Percentiles rank a stretch among this genome's conserved stretches.
Conservation (phyloP, 2,329 filamentous ascomycete genomes). For the Lachnellula arida region DNA sequence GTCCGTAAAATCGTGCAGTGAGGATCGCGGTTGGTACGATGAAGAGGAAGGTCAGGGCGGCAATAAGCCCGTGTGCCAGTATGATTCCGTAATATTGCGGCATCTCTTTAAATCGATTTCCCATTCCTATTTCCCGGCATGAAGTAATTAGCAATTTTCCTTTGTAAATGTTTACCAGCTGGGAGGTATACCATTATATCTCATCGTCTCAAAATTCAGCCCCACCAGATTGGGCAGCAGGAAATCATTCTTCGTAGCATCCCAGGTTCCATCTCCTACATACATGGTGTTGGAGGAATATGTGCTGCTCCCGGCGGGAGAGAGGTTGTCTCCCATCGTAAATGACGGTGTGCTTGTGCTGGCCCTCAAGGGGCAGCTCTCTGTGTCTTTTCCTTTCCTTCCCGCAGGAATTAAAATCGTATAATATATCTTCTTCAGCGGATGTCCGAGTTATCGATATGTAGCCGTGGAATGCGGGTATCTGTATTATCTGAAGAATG, state of each 20-base stretch:
- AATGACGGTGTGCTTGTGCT: conserved; percentile 11
- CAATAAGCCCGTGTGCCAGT: conserved; percentile 66
- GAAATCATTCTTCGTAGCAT: conserved; percentile 71
- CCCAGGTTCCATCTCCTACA: conserved; percentile 82
- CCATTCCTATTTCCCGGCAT: conserved; percentile 56
- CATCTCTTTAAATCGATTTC: conserved; percentile 68
- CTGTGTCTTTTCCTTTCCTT: neutral
- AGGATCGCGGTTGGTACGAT: conserved; percentile 71
- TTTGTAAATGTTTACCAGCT: neutral
- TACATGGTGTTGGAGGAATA: conserved; percentile 71
- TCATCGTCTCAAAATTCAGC: conserved; percentile 76
- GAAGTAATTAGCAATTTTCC: conserved; percentile 7
- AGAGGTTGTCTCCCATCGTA: conserved; percentile 30
- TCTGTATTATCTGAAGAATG: neutral
- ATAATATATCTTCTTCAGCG: neutral
- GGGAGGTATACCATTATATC: conserved; percentile 64
- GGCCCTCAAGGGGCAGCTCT: conserved; percentile 17
- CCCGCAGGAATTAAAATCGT: neutral
- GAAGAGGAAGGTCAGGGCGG: conserved; percentile 67
- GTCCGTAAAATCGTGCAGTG: conserved; percentile 64
- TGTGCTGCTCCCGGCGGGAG: conserved; percentile 62
- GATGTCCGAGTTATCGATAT: conserved; percentile 6
- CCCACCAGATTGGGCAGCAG: conserved; percentile 72
- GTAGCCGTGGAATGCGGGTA: conserved; percentile 12
- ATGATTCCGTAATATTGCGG: conserved; percentile 68